A percentile compares a stretch with the other conserved stretches of the same genome.
Conservation (phyloP, 306 rosid species). For the Vicia faba region DNA sequence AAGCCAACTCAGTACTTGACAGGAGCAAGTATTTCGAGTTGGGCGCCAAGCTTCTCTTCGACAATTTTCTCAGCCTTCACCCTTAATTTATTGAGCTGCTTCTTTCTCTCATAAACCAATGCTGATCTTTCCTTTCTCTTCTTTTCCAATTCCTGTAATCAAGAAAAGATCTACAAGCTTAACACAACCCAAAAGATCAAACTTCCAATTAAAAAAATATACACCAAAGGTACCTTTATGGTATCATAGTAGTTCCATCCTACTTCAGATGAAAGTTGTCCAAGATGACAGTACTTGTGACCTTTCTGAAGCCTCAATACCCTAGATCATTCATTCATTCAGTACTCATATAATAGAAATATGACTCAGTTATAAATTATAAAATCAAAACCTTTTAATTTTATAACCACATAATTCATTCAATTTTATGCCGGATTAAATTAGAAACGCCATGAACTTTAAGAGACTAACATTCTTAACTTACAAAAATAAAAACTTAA, state of each 20-base stretch:
- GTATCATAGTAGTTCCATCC: neutral
- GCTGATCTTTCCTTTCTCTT: constrained; percentile 8
- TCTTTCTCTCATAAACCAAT: neutral
- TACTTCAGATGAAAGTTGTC: neutral
- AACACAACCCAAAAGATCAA: neutral
- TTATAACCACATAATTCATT: too few relatives aligned
- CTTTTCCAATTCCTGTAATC: constrained; percentile 1
- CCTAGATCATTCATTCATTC: neutral
- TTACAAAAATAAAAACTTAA: neutral
- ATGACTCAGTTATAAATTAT: neutral
- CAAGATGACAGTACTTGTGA: neutral
- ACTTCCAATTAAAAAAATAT: neutral
- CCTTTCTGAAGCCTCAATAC: constrained; percentile 16
- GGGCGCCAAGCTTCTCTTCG: neutral
- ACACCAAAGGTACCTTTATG: neutral
- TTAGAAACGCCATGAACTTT: neutral
- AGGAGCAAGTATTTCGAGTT: neutral
- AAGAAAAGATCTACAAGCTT: neutral
- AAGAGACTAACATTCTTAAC: neutral
- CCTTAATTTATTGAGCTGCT: neutral
- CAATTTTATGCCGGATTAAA: neutral
- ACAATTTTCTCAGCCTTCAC: constrained; percentile 6
- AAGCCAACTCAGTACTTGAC: neutral
- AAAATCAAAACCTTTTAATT: too few relatives aligned
- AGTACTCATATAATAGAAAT: neutral